Conservation (phyloP, 2,329 filamentous ascomycete species). For the Cyphellophora attinorum region DNA sequence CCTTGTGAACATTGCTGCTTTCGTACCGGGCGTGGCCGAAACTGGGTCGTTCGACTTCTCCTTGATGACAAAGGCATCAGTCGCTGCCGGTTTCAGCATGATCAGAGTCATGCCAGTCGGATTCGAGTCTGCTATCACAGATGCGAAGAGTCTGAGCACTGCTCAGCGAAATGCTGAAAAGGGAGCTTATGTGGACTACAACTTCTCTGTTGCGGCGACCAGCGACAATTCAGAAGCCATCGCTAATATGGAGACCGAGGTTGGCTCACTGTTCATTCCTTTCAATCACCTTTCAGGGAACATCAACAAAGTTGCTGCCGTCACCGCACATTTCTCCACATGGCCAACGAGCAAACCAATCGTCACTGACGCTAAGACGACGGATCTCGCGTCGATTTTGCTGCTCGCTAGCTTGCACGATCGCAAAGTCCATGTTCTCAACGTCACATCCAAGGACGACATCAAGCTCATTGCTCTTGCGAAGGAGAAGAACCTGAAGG, state of each 20-base stretch:
- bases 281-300: constrained; percentile 69
- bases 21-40: constrained; percentile 63
- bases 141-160: constrained; percentile 59
- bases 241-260: constrained; percentile 60
- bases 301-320: constrained; percentile 72
- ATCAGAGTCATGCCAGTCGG: constrained; percentile 69
- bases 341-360: constrained; percentile 74
- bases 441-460: constrained; percentile 71
- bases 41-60: constrained; percentile 59
- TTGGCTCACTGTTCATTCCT: constrained; percentile 72
- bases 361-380: constrained; percentile 70
- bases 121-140: constrained; percentile 61
- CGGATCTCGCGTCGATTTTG: constrained; percentile 70
- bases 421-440: constrained; percentile 70
- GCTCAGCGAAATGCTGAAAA: constrained; percentile 62
- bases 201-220: constrained; percentile 67
- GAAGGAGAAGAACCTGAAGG: constrained; percentile 72
- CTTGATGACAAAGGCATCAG: constrained; percentile 61
- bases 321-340: constrained; percentile 67
- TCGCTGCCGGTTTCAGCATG: constrained; percentile 70
- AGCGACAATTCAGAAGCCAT: constrained; percentile 66
- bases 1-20: constrained; percentile 69
- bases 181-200: constrained; percentile 66
- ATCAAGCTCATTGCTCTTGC: constrained; percentile 67
- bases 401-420: constrained; percentile 68